Conservation (phyloP, 2,329 filamentous ascomycete genomes). For the Verticillium dahliae region DNA sequence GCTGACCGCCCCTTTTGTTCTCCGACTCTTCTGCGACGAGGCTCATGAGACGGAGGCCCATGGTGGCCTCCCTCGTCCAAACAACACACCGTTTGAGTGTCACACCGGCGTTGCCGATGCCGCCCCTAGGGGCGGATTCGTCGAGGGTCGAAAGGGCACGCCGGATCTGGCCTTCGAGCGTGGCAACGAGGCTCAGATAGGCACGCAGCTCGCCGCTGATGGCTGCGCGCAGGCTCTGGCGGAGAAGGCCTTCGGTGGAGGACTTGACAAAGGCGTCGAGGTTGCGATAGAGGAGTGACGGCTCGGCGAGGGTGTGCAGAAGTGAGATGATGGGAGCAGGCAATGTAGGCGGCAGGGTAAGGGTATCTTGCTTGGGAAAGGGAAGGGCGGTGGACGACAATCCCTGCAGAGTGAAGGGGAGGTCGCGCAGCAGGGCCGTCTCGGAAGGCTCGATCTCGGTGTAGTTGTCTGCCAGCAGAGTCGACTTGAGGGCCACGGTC, state of each 20-base stretch:
- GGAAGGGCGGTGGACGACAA: conserved; percentile 79
- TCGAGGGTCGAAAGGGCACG: conserved; percentile 71
- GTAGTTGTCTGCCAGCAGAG: conserved; percentile 50
- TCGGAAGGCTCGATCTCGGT: conserved; percentile 56
- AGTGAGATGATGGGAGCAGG: conserved; percentile 81
- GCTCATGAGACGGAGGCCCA: conserved; percentile 89
- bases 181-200: conserved; percentile 86
- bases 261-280: conserved; percentile 78
- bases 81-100: conserved; percentile 93
- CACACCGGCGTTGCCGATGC: conserved; percentile 79
- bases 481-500: conserved; percentile 51
- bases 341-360: conserved; percentile 72
- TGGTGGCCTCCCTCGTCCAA: conserved; percentile 95
- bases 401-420: conserved; percentile 90
- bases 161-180: conserved; percentile 85
- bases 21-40: conserved; percentile 88
- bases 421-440: conserved; percentile 63
- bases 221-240: conserved; percentile 84
- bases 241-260: conserved; percentile 75
- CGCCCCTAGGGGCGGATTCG: conserved; percentile 57
- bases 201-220: conserved; percentile 79
- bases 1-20: conserved; percentile 75
- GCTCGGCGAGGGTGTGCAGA: conserved; percentile 84
- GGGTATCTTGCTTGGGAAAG: conserved; percentile 61
- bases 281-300: conserved; percentile 81